These are phyloP conservation scores for Talaromyces piceae DNA, from an alignment of 2,329 filamentous ascomycete species.

Conservation along the genomic window DNA sequence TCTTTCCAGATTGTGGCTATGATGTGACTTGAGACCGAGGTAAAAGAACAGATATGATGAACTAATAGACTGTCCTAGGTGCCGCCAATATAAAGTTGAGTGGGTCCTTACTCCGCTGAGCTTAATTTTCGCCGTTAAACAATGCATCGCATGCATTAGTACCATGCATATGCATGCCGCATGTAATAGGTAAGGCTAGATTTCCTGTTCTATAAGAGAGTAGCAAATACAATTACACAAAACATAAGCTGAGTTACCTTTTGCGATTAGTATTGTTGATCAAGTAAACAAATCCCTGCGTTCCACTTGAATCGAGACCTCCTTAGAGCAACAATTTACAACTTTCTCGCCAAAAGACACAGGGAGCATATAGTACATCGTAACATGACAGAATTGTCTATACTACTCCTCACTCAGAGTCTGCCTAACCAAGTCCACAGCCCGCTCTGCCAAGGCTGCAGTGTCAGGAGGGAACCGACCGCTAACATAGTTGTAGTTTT, in stretches of 20 bases:
- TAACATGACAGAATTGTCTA: not conserved
- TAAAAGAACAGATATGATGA: not conserved
- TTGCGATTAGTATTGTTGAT: no score
- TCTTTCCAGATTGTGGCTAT: no score
- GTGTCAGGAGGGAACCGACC: conserved; percentile 15
- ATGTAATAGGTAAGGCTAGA: no score
- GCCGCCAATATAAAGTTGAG: not conserved
- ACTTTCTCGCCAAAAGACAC: not conserved
- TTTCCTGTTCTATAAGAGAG: no score
- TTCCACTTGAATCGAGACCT: no score
- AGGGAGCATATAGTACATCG: not conserved
- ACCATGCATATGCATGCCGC: not conserved
- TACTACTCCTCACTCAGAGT: not conserved
- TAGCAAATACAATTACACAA: no score
- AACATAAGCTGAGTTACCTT: no score
- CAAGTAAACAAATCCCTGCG: no score
- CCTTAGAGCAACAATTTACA: no score
- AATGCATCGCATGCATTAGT: not conserved
- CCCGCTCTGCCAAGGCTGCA: conserved; percentile 35
- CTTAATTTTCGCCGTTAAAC: not conserved
- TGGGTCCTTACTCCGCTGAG: not conserved
- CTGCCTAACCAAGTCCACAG: conserved; percentile 35
- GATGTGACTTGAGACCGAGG: no score
- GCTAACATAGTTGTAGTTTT: conserved; percentile 35
- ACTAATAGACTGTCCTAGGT: not conserved